phyloP scores from a whole-genome alignment of 345 rosid species.

The Brassica cretica region DNA sequence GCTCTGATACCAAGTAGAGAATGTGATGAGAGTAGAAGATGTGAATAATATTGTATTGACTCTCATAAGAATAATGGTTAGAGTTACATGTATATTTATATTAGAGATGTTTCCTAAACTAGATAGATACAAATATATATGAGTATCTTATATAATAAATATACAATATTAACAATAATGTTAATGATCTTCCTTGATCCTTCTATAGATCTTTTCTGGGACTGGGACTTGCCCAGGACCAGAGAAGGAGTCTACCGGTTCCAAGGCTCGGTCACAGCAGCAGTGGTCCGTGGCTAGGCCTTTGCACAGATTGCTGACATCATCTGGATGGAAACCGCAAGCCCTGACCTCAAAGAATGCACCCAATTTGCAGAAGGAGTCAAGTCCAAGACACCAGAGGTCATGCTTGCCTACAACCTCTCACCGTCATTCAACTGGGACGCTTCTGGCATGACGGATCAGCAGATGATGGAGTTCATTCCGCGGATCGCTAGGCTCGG shows the following conservation, averaged over 20 bases:
- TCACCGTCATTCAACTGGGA: constrained; percentile 98
- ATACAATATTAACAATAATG: too few relatives aligned
- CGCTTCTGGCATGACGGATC: constrained; percentile 84
- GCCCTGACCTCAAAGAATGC: constrained; percentile 81
- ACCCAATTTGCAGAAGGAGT: constrained; percentile 74
- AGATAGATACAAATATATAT: too few relatives aligned
- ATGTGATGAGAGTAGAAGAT: too few relatives aligned
- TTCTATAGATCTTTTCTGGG: constrained; percentile 99
- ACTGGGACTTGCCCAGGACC: constrained; percentile 94
- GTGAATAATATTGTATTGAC: too few relatives aligned
- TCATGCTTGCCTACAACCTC: constrained; percentile 90
- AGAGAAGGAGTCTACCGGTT: constrained; percentile 96
- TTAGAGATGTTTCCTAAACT: too few relatives aligned
- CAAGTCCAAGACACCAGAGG: constrained; percentile 63
- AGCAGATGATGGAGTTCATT: constrained; percentile 83
- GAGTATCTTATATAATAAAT: too few relatives aligned
- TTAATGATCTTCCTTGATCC: too few relatives aligned
- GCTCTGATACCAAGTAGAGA: too few relatives aligned
- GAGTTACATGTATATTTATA: too few relatives aligned
- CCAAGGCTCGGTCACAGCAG: constrained; percentile 81
- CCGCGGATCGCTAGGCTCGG: constrained; percentile 82
- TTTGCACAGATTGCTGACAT: constrained; percentile 82
- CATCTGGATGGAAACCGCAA: constrained; percentile 93
- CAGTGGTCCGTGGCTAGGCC: constrained; percentile 85
- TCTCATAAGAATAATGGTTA: too few relatives aligned